A percentile compares a stretch with the other conserved stretches of the same genome.
These are phyloP conservation scores for Beta vulgaris DNA, from an alignment of 148 eudicot genomes.

Conservation along the genomic window DNA sequence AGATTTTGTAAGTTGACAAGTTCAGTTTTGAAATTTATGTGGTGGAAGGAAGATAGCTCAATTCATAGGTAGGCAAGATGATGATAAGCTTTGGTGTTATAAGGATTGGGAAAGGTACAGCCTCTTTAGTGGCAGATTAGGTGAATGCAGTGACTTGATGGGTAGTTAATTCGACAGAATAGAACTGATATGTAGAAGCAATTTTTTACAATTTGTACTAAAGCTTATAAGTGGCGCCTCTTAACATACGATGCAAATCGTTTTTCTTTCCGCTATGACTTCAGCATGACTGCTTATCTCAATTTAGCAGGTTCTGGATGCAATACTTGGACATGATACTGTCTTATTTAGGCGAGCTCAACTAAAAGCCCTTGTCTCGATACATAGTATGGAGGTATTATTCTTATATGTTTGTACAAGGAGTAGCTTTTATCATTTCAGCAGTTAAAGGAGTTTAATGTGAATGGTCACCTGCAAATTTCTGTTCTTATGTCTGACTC, in stretches of 20 bases:
- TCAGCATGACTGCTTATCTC: neutral
- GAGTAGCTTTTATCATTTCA: neutral
- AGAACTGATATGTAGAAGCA: too few relatives aligned
- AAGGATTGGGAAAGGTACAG: neutral
- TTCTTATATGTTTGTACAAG: neutral
- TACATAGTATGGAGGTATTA: constrained; percentile 88
- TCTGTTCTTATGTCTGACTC: neutral
- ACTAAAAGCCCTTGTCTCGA: constrained; percentile 88
- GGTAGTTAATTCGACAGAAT: too few relatives aligned
- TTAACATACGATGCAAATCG: neutral
- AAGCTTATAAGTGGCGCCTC: too few relatives aligned
- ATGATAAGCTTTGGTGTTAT: neutral
- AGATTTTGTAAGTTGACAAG: neutral
- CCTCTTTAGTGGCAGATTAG: neutral
- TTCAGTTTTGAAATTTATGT: neutral
- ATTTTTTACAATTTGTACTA: too few relatives aligned
- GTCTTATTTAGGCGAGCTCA: constrained; percentile 90
- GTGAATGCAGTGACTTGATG: too few relatives aligned
- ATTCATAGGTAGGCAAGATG: neutral
- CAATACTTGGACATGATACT: constrained; percentile 69
- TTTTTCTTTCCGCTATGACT: neutral
- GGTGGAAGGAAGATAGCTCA: neutral
- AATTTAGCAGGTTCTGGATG: constrained; percentile 65
- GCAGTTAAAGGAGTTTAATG: neutral
- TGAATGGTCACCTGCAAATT: neutral